Conservation (phyloP, 192 early-diverging fungal species). For the Coemansia sp. region DNA sequence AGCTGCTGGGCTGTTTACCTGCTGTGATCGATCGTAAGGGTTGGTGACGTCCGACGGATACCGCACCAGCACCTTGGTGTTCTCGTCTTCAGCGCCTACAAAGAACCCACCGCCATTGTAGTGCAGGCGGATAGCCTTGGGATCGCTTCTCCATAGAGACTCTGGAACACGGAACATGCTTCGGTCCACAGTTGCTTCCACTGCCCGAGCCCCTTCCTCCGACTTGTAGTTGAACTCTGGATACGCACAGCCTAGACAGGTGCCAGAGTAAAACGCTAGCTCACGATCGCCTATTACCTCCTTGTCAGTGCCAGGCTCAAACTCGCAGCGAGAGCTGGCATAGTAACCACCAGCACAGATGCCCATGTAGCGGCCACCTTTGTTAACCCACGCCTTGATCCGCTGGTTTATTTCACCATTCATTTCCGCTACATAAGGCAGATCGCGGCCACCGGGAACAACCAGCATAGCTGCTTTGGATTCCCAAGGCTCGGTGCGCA, state of each 20-base stretch:
- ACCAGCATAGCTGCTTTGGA: constrained; percentile 81
- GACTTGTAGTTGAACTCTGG: constrained; percentile 82
- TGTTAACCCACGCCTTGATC: constrained; percentile 64
- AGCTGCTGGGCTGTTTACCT: constrained; percentile 49
- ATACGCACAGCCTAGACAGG: constrained; percentile 70
- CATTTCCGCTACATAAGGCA: constrained; percentile 75
- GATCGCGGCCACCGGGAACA: constrained; percentile 85
- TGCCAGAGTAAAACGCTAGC: constrained; percentile 67
- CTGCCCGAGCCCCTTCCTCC: constrained; percentile 71
- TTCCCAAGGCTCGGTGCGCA: constrained; percentile 83
- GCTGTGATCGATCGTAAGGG: constrained; percentile 28
- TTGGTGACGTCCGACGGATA: constrained; percentile 46
- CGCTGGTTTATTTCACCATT: constrained; percentile 60
- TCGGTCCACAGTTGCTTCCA: constrained; percentile 51
- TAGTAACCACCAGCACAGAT: constrained; percentile 94
- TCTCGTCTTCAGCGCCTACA: constrained; percentile 27
- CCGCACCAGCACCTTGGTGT: constrained; percentile 34
- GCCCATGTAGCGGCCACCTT: constrained; percentile 85
- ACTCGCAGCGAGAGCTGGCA: constrained; percentile 66
- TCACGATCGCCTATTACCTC: constrained; percentile 74
- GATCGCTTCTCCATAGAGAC: constrained; percentile 45
- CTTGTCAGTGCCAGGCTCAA: constrained; percentile 64
- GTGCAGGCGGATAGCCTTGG: constrained; percentile 51
- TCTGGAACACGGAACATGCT: constrained; percentile 20
- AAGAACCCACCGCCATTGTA: constrained; percentile 78